Evolutionary conservation across 306 rosid species (phyloP).

Genomic region (Corylus avellana): DNA sequence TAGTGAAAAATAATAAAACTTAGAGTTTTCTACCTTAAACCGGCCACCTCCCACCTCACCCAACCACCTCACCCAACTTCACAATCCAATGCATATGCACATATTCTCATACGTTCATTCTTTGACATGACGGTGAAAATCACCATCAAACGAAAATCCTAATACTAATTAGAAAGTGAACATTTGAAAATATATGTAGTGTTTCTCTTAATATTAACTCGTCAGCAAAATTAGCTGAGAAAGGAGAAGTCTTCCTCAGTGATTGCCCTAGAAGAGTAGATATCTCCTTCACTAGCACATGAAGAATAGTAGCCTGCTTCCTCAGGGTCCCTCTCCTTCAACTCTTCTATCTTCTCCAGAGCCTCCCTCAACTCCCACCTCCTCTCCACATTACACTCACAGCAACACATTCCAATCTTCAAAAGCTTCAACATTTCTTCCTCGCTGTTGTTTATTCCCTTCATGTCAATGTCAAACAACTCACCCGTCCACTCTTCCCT

Average conservation of each 20-base stretch:
- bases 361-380: conserved; percentile 68
- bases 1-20: too few relatives aligned
- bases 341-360: conserved; percentile 53
- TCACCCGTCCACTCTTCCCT: conserved; percentile 76
- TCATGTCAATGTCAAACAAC: conserved; percentile 58
- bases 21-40: too few relatives aligned
- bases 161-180: too few relatives aligned
- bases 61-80: too few relatives aligned
- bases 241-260: conserved; percentile 60
- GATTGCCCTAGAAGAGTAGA: conserved; percentile 40
- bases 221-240: conserved; percentile 24
- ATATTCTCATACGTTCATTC: too few relatives aligned
- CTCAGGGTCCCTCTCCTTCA: conserved; percentile 52
- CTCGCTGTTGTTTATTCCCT: conserved; percentile 39
- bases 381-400: conserved; percentile 48
- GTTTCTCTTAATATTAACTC: too few relatives aligned
- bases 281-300: conserved; percentile 43
- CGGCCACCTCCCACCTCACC: too few relatives aligned
- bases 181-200: too few relatives aligned
- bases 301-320: conserved; percentile 40
- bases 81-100: too few relatives aligned
- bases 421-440: conserved; percentile 69
- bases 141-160: too few relatives aligned
- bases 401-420: conserved; percentile 71
- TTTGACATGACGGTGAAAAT: too few relatives aligned